A percentile compares a stretch with the other conserved stretches of the same genome.
Evolutionary conservation across 306 rosid genomes (phyloP).

Genomic region (Fagus crenata): DNA sequence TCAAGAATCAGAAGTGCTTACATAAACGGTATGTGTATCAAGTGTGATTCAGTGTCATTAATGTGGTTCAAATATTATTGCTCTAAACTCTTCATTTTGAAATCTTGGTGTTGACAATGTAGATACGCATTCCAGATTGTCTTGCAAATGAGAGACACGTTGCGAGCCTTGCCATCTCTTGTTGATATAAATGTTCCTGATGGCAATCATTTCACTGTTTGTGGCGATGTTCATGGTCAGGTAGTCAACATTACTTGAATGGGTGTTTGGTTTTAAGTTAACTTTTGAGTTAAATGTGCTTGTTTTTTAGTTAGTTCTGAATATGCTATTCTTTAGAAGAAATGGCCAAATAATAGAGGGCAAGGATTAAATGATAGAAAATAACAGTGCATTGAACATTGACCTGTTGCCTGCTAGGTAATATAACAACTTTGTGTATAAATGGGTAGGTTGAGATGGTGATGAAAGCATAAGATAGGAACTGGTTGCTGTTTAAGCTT

Average conservation of each 20-base stretch:
- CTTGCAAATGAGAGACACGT: conserved; percentile 72
- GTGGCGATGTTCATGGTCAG: conserved; percentile 99
- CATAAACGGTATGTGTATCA: conserved; percentile 75
- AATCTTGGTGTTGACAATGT: conserved; percentile 30
- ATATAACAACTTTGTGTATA: neutral
- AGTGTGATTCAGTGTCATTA: conserved; percentile 11
- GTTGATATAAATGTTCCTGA: conserved; percentile 74
- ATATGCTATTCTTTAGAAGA: neutral
- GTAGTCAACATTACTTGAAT: conserved; percentile 38
- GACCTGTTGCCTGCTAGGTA: neutral
- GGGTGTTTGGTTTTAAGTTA: conserved; percentile 14
- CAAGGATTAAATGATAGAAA: neutral
- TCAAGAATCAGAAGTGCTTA: conserved; percentile 81
- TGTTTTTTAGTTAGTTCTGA: conserved; percentile 5
- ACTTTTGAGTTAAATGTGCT: neutral
- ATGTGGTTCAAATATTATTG: conserved; percentile 21
- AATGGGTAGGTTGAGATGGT: neutral
- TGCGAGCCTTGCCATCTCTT: conserved; percentile 84
- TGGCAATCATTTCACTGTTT: conserved; percentile 87
- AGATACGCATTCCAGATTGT: conserved; percentile 98
- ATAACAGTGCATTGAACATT: neutral
- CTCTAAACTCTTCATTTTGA: conserved; percentile 21
- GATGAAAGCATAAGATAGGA: neutral
- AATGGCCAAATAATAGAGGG: neutral
- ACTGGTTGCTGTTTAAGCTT: neutral